Conservation (phyloP, 345 rosid genomes). For the Populus tremula region DNA sequence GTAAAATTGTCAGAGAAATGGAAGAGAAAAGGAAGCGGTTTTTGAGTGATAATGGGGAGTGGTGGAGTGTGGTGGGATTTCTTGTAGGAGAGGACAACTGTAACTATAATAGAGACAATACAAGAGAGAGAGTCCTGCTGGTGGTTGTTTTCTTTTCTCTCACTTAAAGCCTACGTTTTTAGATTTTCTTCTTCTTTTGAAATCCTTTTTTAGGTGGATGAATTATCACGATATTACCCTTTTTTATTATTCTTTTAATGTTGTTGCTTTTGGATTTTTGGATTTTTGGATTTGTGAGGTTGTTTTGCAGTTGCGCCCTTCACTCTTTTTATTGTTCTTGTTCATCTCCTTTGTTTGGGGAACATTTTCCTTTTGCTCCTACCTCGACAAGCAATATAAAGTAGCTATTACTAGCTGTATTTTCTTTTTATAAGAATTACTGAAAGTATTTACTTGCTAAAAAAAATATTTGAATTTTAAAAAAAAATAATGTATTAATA, state of each 20-base stretch:
- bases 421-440: not conserved
- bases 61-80: not conserved
- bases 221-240: slow-evolving; percentile 34
- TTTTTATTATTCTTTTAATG: not conserved
- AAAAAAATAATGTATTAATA: too few relatives aligned
- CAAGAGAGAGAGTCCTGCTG: not conserved
- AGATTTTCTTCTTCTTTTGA: slow-evolving; percentile 7
- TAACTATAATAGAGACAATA: not conserved
- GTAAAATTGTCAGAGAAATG: not conserved
- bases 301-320: not conserved
- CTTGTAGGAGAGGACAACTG: slow-evolving; percentile 13
- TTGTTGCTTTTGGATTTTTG: not conserved
- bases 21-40: not conserved
- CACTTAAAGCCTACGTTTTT: slow-evolving; percentile 36
- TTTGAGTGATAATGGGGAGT: not conserved
- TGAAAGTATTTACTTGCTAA: not conserved
- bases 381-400: too few relatives aligned
- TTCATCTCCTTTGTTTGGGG: not conserved
- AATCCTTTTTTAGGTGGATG: slow-evolving; percentile 7
- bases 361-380: not conserved
- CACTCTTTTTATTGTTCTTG: not conserved
- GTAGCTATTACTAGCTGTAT: not conserved
- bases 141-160: slow-evolving; percentile 18
- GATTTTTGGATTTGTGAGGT: not conserved
- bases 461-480: too few relatives aligned